Evolutionary conservation across 768 basidiomycete species (phyloP).

Genomic region (Fomitopsis pulvina): DNA sequence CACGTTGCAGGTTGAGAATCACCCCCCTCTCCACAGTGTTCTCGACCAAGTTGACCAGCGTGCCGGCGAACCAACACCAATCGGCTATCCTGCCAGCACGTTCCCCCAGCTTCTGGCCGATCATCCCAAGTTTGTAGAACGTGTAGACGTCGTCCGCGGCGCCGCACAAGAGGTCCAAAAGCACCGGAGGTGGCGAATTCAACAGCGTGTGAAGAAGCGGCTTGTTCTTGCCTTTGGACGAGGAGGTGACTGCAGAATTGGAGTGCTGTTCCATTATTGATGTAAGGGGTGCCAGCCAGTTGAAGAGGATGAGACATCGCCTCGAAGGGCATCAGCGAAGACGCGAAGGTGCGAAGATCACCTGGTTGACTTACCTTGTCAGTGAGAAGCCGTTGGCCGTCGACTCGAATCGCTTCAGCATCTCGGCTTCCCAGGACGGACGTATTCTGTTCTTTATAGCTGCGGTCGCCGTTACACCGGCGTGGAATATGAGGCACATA

Average conservation of each 20-base stretch:
- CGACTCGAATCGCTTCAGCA: slow-evolving; percentile 54
- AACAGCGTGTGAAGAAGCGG: slow-evolving; percentile 71
- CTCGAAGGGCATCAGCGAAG: slow-evolving; percentile 30
- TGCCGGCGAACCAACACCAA: slow-evolving; percentile 83
- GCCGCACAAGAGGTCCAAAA: slow-evolving; percentile 71
- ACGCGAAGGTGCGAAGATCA: not conserved
- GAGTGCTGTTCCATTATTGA: slow-evolving; percentile 65
- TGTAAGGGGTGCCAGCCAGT: slow-evolving; percentile 76
- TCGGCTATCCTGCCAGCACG: slow-evolving; percentile 71
- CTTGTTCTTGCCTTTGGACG: slow-evolving; percentile 24
- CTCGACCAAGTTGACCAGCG: slow-evolving; percentile 76
- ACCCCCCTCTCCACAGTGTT: slow-evolving; percentile 75
- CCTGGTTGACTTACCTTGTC: slow-evolving; percentile 53
- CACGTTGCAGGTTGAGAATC: slow-evolving; percentile 52
- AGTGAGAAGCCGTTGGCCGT: slow-evolving; percentile 67
- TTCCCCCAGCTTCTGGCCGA: slow-evolving; percentile 57
- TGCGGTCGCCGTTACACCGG: slow-evolving; percentile 37
- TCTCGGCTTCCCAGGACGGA: slow-evolving; percentile 46
- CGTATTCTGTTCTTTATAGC: slow-evolving; percentile 41
- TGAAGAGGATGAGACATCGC: slow-evolving; percentile 76
- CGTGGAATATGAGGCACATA: slow-evolving; percentile 67
- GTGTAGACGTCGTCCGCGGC: slow-evolving; percentile 76
- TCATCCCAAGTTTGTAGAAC: slow-evolving; percentile 62
- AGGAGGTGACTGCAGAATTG: slow-evolving; percentile 34
- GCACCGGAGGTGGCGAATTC: slow-evolving; percentile 75